Percentiles rank a stretch among this genome's conserved stretches.
These are phyloP conservation scores for Puccinia horiana DNA, from an alignment of 1,284 basidiomycete species.

Conservation along the genomic window DNA sequence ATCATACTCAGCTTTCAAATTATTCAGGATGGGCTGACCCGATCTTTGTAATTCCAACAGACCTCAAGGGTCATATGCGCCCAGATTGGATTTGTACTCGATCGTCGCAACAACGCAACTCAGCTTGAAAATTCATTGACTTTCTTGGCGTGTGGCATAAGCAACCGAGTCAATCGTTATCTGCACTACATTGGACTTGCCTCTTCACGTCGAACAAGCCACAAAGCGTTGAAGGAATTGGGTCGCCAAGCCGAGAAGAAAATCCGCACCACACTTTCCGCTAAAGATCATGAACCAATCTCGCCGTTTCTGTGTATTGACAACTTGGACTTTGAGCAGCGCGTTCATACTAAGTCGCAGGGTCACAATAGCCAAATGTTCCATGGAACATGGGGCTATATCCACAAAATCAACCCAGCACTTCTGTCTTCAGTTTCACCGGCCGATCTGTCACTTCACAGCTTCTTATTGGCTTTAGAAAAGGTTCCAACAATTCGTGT, in stretches of 20 bases:
- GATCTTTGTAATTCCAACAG: not conserved
- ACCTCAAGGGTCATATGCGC: not conserved
- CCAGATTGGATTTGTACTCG: not conserved
- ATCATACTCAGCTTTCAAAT: not conserved
- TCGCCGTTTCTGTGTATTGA: not conserved
- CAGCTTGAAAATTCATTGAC: not conserved
- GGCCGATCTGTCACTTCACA: not conserved
- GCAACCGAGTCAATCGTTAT: not conserved
- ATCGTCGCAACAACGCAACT: not conserved
- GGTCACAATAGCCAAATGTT: too few species aligned
- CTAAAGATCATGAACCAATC: too few species aligned
- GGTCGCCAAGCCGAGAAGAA: not conserved
- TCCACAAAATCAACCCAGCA: not conserved
- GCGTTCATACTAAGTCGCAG: not conserved
- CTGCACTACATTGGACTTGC: slow-evolving; percentile 6
- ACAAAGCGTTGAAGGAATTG: not conserved
- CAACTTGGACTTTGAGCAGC: not conserved
- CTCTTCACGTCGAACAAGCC: not conserved
- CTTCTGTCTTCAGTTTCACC: not conserved
- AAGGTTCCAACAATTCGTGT: too few species aligned
- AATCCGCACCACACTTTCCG: not conserved
- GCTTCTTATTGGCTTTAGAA: not conserved
- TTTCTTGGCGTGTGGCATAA: not conserved
- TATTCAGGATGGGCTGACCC: not conserved
- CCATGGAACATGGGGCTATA: slow-evolving; percentile 14